Percentiles rank a stretch among this genome's conserved stretches.
Evolutionary conservation across 1,139 yeast species (phyloP).

Genomic region (Kazachstania sp.): DNA sequence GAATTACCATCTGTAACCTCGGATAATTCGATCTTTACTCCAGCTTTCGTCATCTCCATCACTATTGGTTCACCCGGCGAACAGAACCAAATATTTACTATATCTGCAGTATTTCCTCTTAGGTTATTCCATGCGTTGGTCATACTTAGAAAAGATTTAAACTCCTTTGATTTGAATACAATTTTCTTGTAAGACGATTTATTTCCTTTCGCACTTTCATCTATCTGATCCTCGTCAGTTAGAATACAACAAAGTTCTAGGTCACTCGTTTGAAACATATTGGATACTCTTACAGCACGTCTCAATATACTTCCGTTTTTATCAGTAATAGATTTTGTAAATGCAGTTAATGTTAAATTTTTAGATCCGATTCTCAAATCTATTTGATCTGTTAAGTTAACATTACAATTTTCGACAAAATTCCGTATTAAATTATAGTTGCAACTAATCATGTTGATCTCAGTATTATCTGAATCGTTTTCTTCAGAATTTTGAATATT

Average conservation of each 20-base stretch:
- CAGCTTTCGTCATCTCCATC: slow-evolving; percentile 33
- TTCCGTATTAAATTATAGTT: slow-evolving; percentile 40
- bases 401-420: slow-evolving; percentile 38
- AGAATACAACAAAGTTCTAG: slow-evolving; percentile 31
- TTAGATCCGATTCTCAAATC: slow-evolving; percentile 40
- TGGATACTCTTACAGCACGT: slow-evolving; percentile 51
- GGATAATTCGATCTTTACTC: slow-evolving; percentile 32
- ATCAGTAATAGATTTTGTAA: slow-evolving; percentile 40
- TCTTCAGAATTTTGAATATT: slow-evolving; percentile 11
- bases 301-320: slow-evolving; percentile 45
- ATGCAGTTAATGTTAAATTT: slow-evolving; percentile 43
- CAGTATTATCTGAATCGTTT: slow-evolving; percentile 19
- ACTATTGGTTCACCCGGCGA: slow-evolving; percentile 48
- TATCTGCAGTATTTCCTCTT: slow-evolving; percentile 25
- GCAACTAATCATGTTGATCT: slow-evolving; percentile 37
- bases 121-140: slow-evolving; percentile 19
- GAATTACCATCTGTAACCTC: slow-evolving; percentile 39
- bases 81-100: slow-evolving; percentile 42
- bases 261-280: slow-evolving; percentile 43
- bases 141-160: slow-evolving; percentile 43
- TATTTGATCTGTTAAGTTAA: slow-evolving; percentile 46
- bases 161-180: slow-evolving; percentile 42
- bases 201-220: slow-evolving; percentile 12
- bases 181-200: slow-evolving; percentile 22
- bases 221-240: slow-evolving; percentile 14